phyloP scores from a whole-genome alignment of 495 filamentous ascomycete species.

The Penicillium roqueforti region DNA sequence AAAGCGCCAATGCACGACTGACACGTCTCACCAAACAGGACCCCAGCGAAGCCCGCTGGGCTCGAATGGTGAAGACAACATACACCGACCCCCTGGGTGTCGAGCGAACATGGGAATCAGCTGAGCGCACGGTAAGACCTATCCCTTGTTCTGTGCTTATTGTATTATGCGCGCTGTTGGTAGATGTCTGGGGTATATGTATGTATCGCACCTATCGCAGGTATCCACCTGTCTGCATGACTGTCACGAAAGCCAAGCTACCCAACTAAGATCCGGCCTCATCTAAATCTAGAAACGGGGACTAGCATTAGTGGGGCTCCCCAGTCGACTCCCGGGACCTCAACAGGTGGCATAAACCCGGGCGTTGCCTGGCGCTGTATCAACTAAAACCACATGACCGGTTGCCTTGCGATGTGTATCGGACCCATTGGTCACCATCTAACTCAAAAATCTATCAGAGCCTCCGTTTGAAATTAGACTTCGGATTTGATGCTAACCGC shows the following conservation, averaged over 20 bases:
- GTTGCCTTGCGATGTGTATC: background rate
- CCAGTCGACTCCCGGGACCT: background rate
- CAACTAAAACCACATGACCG: background rate
- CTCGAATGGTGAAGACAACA: conserved; percentile 63
- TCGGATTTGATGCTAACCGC: conserved; percentile 4
- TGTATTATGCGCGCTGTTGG: conserved; percentile 5
- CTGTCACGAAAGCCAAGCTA: background rate
- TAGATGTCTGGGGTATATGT: background rate
- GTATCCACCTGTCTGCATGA: background rate
- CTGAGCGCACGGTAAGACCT: conserved; percentile 57
- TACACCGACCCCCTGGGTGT: conserved; percentile 69
- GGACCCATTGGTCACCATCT: background rate
- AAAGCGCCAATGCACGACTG: background rate
- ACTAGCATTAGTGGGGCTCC: background rate
- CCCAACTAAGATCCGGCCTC: background rate
- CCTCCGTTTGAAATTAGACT: background rate
- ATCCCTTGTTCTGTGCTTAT: background rate
- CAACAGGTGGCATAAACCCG: background rate
- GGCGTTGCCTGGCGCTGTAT: background rate
- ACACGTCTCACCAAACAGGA: conserved; percentile 23
- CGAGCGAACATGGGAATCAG: conserved; percentile 74
- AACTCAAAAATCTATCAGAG: background rate
- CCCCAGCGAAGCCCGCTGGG: conserved; percentile 66
- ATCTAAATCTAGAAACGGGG: too few relatives aligned
- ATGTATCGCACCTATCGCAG: background rate